Conservation (phyloP, 148 eudicot species). For the Linanthus parryae region DNA sequence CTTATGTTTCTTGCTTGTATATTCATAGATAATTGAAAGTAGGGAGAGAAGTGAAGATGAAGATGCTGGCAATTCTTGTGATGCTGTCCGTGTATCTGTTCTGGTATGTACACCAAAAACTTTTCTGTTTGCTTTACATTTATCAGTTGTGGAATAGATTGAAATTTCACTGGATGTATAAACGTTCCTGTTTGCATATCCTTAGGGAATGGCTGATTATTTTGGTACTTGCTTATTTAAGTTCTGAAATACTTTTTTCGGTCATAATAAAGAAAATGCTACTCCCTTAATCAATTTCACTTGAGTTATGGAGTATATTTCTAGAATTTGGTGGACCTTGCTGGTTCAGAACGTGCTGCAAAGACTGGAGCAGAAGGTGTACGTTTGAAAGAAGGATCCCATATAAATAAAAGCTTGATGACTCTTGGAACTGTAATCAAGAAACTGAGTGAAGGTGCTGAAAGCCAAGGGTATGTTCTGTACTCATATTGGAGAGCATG, state of each 20-base stretch:
- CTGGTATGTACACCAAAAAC: slow-evolving; percentile 39
- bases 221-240: not conserved
- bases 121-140: slow-evolving; percentile 1
- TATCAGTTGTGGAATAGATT: no score
- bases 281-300: slow-evolving; percentile 5
- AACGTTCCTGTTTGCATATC: not conserved
- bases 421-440: slow-evolving; percentile 97
- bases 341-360: slow-evolving; percentile 99
- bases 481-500: not conserved
- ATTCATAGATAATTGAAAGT: slow-evolving; percentile 81
- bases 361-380: slow-evolving; percentile 99
- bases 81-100: slow-evolving; percentile 97
- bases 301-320: slow-evolving; percentile 5
- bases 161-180: no score
- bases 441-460: slow-evolving; percentile 96
- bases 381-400: slow-evolving; percentile 97
- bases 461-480: slow-evolving; percentile 84
- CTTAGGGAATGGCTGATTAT: slow-evolving; percentile 1
- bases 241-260: not conserved
- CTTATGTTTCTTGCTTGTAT: not conserved
- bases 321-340: slow-evolving; percentile 96
- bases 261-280: no score
- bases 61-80: slow-evolving; percentile 61
- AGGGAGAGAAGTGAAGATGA: slow-evolving; percentile 76
- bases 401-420: slow-evolving; percentile 96